Percentiles rank a stretch among this genome's conserved stretches.
phyloP scores from a whole-genome alignment of 371 early-diverging fungal species.

The Mucor plumbeus region DNA sequence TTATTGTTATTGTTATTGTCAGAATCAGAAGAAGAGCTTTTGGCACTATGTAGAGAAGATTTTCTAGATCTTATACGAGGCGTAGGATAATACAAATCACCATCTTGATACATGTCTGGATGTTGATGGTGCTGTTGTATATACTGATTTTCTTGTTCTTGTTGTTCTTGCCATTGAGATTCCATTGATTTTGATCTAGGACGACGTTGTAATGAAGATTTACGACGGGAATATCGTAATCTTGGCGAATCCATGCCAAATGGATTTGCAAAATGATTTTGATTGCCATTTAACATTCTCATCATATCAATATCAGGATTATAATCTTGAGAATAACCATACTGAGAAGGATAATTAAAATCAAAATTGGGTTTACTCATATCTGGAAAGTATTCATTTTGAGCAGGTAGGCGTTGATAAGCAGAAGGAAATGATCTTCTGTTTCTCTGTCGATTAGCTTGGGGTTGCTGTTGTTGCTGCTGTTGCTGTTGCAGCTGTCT shows the following conservation, averaged over 20 bases:
- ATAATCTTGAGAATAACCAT: background rate
- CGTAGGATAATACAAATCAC: background rate
- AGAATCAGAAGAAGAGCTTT: constrained; percentile 12
- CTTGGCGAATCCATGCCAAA: background rate
- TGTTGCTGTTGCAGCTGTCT: background rate
- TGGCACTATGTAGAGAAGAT: constrained; percentile 24
- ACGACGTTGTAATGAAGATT: background rate
- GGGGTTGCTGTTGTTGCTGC: background rate
- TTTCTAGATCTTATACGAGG: constrained; percentile 15
- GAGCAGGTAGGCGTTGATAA: background rate
- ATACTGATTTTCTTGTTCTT: background rate
- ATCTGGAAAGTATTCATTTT: constrained; percentile 6
- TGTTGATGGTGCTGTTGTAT: background rate
- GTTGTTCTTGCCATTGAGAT: constrained; percentile 3
- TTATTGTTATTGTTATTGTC: background rate
- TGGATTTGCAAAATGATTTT: background rate
- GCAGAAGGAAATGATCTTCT: background rate
- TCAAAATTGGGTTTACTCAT: background rate
- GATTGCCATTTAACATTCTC: background rate
- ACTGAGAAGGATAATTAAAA: background rate
- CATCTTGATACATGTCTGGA: background rate
- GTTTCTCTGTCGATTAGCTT: background rate
- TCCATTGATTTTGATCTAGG: constrained; percentile 25
- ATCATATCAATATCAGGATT: background rate
- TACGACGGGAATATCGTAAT: background rate